Percentiles rank a stretch among this genome's conserved stretches.
These are phyloP conservation scores for Fusarium albosuccineum DNA, from an alignment of 2,329 filamentous ascomycete genomes.

Conservation along the genomic window DNA sequence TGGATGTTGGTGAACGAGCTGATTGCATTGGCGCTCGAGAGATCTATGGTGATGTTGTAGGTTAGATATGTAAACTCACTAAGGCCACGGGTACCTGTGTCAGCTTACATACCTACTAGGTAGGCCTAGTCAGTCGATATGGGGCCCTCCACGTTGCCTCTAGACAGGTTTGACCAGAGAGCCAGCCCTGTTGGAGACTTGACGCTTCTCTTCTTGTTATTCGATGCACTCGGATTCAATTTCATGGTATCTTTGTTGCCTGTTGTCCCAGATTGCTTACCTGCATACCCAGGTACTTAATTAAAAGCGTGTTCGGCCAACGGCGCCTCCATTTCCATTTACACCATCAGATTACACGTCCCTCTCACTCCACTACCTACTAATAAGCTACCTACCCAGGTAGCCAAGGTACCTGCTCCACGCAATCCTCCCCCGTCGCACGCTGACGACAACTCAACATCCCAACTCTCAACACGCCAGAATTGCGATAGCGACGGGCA, in stretches of 20 bases:
- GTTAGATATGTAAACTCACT: no score
- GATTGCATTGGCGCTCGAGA: no score
- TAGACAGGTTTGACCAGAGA: no score
- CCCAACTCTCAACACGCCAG: conserved; percentile 12
- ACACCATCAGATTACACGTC: conserved; percentile 10
- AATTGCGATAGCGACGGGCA: background rate
- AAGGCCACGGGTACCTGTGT: no score
- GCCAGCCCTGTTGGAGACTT: no score
- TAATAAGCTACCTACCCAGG: conserved; percentile 14
- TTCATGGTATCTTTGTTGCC: background rate
- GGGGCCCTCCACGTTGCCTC: no score
- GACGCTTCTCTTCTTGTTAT: no score
- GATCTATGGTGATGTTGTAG: no score
- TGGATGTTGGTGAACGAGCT: no score
- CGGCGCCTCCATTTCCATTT: background rate
- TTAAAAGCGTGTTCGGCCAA: background rate
- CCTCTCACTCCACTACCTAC: conserved; percentile 10
- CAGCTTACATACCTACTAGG: no score
- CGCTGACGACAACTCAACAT: conserved; percentile 38
- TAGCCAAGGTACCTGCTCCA: conserved; percentile 1
- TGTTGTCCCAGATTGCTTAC: background rate
- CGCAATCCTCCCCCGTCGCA: conserved; percentile 16
- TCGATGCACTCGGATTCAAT: no score
- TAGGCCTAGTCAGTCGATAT: no score
- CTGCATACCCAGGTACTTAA: background rate